Evolutionary conservation across 805 yeast genomes (phyloP), one percentile per base, ranked within the genome.

Genomic region (Pachysolen tannophilus): DNA sequence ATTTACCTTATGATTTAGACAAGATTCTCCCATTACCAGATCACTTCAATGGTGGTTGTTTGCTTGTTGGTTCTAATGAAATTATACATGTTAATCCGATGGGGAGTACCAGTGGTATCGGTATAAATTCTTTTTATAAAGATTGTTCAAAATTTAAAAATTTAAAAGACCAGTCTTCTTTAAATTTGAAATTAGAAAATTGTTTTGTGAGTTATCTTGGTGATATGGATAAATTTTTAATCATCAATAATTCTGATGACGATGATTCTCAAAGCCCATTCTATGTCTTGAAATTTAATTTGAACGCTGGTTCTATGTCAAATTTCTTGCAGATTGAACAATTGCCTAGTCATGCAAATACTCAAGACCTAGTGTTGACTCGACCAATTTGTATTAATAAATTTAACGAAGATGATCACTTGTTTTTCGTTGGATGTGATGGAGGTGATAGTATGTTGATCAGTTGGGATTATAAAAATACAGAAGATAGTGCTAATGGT

Each of bases 71-170:
- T 1, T 69, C 81, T 24, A 87, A 88, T 51, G 83, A 81, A 46
- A 45, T 88, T 7, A 60, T 85, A 8, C 88, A 84, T 55, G 70
- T 86, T 13, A 95, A 88, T 49, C 75, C 84, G 20, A 72, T 85
- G 2, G 94, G 94, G 3, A 72, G 78, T 21, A 49, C 67, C 3
- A 68, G 73, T 40, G 79, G 85, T 19, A 60, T 78, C 2, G 76
- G 80, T 3, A 72, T 80, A 2, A 83, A 83, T 50, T 56, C 61
- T 39, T 79, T 59, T 45, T 72, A 75, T 20, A 43, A 61, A 2
- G 50, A 52, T 11, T 49, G 60, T 20, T 58, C 77, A 1, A 53
- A 58, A 33, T 51, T 67, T 56, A 49, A 56, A 35, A 41, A 70
- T 30, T 45, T 48, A 16, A 46, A 43, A 17, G 80, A 80, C 52